Percentiles rank a stretch among this genome's conserved stretches.
These are phyloP conservation scores for Aegle marmelos DNA, from an alignment of 345 rosid genomes.

Conservation along the genomic window DNA sequence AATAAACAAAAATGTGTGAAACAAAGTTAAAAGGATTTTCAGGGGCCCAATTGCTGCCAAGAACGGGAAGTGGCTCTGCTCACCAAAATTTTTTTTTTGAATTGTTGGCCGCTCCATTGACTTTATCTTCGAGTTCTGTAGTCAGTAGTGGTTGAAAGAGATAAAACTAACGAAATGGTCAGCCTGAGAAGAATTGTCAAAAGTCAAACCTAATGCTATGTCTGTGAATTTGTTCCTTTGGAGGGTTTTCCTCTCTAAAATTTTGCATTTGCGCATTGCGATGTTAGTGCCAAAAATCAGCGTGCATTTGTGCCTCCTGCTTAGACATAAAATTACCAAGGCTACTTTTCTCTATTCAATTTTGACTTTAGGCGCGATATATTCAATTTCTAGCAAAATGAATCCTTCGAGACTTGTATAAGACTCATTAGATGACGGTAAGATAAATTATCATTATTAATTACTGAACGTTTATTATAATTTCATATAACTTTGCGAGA, in stretches of 20 bases:
- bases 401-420: too few relatives aligned
- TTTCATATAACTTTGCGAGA: too few relatives aligned
- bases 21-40: not conserved
- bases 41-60: not conserved
- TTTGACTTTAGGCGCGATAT: not conserved
- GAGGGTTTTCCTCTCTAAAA: too few relatives aligned
- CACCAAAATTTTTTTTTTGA: not conserved
- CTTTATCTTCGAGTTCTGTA: not conserved
- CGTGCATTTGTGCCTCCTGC: not conserved
- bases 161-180: constrained; percentile 5
- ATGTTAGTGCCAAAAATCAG: not conserved
- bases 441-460: too few relatives aligned
- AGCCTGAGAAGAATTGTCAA: not conserved
- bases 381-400: too few relatives aligned
- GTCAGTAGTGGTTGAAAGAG: constrained; percentile 14
- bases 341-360: not conserved
- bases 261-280: not conserved
- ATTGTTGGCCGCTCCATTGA: not conserved
- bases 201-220: not conserved
- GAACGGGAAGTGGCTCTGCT: constrained; percentile 13
- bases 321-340: not conserved
- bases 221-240: not conserved
- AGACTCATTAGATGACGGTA: too few relatives aligned
- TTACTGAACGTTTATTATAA: too few relatives aligned
- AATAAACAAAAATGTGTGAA: not conserved